Evolutionary conservation across 371 early-diverging fungal species (phyloP).

Genomic region (Mortierella sp.): DNA sequence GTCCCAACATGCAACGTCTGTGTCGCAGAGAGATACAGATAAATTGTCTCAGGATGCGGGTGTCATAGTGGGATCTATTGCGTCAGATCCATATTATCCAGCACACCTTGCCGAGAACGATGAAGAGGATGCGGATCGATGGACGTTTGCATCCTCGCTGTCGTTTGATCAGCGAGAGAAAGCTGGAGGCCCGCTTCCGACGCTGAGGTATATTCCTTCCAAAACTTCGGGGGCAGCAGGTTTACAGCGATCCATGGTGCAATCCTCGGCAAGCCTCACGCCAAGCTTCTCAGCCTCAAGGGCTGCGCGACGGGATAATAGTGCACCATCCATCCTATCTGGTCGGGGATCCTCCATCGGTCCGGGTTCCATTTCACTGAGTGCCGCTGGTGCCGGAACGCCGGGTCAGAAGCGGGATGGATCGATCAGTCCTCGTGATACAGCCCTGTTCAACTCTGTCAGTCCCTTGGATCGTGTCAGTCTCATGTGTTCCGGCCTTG

Average conservation of each 20-base stretch:
- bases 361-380: conserved; percentile 10
- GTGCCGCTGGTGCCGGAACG: conserved; percentile 2
- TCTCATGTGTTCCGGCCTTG: conserved; percentile 44
- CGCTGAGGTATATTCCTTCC: conserved; percentile 38
- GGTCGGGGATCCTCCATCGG: conserved; percentile 25
- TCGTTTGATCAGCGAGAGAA: conserved; percentile 52
- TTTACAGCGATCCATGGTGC: conserved; percentile 20
- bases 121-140: conserved; percentile 55
- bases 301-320: conserved; percentile 20
- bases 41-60: conserved; percentile 7
- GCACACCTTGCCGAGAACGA: conserved; percentile 49
- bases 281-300: conserved; percentile 17
- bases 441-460: conserved; percentile 41
- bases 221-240: conserved; percentile 10
- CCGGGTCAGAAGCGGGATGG: conserved; percentile 18
- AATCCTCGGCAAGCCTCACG: conserved; percentile 37
- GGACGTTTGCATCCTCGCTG: conserved; percentile 55
- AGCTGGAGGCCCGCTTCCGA: conserved; percentile 11
- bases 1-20: not conserved
- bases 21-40: conserved; percentile 13
- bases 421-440: conserved; percentile 30
- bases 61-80: conserved; percentile 21
- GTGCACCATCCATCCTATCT: conserved; percentile 36
- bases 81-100: conserved; percentile 40
- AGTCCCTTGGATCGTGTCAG: conserved; percentile 49